Conservation (phyloP, 2,329 filamentous ascomycete genomes). For the Arthrobotrys sphaeroides region DNA sequence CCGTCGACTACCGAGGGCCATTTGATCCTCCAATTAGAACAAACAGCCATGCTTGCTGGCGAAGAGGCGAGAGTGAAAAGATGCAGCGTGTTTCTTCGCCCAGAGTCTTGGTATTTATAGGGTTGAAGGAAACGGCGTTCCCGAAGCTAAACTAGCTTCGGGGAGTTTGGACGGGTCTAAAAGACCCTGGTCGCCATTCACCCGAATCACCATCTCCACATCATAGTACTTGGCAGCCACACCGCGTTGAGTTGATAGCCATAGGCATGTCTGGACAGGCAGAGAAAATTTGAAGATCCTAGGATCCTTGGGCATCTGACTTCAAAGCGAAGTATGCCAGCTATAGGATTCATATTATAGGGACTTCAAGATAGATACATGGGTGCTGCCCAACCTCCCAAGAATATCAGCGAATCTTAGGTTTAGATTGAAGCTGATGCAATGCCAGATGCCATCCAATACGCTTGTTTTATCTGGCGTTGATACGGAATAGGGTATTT, state of each 20-base stretch:
- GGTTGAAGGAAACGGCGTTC: conserved; percentile 29
- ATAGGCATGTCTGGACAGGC: neutral
- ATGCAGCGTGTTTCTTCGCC: conserved; percentile 25
- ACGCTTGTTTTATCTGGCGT: too few species aligned
- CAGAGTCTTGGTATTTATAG: conserved; percentile 53
- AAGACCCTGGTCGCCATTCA: conserved; percentile 34
- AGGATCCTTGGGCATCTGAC: too few species aligned
- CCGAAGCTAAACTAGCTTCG: conserved; percentile 24
- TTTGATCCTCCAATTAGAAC: conserved; percentile 28
- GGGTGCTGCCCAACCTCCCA: neutral
- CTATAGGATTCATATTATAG: neutral
- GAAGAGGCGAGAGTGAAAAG: conserved; percentile 5
- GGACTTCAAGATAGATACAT: neutral
- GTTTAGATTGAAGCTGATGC: too few species aligned
- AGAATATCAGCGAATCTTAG: neutral
- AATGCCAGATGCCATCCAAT: too few species aligned
- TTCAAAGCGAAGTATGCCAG: too few species aligned
- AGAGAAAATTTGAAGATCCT: neutral
- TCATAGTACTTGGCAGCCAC: conserved; percentile 17
- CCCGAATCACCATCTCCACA: conserved; percentile 29
- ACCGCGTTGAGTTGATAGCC: neutral
- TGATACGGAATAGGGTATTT: too few species aligned
- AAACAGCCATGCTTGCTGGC: neutral
- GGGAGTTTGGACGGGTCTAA: conserved; percentile 6
- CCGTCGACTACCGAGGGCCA: conserved; percentile 7